Percentiles rank a stretch among this genome's conserved stretches.
Evolutionary conservation across 345 rosid species (phyloP).

Genomic region (Eucalyptus marginata): DNA sequence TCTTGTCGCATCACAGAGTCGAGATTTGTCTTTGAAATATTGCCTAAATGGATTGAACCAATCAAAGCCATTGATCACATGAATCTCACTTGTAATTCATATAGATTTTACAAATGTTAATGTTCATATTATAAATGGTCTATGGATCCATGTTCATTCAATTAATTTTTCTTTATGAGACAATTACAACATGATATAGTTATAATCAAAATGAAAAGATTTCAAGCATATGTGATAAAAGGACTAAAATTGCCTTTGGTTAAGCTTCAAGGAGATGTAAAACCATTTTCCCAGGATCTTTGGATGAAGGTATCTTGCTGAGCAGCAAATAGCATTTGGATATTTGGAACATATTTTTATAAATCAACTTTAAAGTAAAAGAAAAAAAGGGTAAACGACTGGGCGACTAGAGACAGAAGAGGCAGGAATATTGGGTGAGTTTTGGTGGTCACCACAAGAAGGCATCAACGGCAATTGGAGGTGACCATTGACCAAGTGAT

Average conservation of each 20-base stretch:
- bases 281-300: not conserved
- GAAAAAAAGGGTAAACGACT: not conserved
- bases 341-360: not conserved
- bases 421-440: not conserved
- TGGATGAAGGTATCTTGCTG: not conserved
- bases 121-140: not conserved
- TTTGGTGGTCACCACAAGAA: not conserved
- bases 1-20: not conserved
- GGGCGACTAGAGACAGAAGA: not conserved
- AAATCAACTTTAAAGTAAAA: not conserved
- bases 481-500: not conserved
- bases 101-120: not conserved
- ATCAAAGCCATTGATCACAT: not conserved
- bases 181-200: not conserved
- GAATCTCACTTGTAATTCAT: not conserved
- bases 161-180: not conserved
- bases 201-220: not conserved
- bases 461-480: not conserved
- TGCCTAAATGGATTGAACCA: not conserved
- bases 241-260: not conserved
- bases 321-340: too few species aligned
- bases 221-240: not conserved
- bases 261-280: not conserved
- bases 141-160: not conserved
- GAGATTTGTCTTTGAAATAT: not conserved